Evolutionary conservation across 2,329 filamentous ascomycete species (phyloP), one percentile per base, ranked within the genome.

Genomic region (Alternaria metachromatica): DNA sequence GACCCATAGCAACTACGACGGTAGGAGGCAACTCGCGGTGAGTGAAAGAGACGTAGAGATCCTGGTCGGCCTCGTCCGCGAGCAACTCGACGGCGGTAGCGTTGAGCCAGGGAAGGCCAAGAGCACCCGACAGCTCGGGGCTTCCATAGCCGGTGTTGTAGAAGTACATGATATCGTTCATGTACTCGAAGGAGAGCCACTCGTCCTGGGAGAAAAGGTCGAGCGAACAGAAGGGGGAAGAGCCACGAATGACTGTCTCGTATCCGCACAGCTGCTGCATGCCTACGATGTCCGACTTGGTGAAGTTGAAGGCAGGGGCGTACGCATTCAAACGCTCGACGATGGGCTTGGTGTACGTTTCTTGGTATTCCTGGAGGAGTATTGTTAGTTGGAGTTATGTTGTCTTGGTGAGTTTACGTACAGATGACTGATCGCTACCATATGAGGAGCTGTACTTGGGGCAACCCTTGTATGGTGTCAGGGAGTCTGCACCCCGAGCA

Each of bases 21-120:
- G 88, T 89, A 1, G 90, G 89, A 2, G 89, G 89, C 3, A 92
- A 80, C 75, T 92, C 89, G 20, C 89, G 87, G 74, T 92, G 89
- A 0, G 89, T 91, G 80, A 92, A 92, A 56, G 87, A 89, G 44
- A 91, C 83, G 72, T 89, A 90, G 8, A 92, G 82, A 60, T 91
- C 87, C 71, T 91, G 84, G n/a, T 78, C 76, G 6, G 78, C 75
- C 5, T 73, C 71, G 59, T 76, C 78, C 37, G 87, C 72, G 10
- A 89, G 79, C 0, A 84, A 74, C 6, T 87, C 79, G 10, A 80
- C 71, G 0, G 87, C 82, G 0, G 88, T 89, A 0, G 88, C 86
- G 66, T 90, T 90, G 6, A 91, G 73, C 90, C 90, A 92, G 0
- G 89, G 89, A 57, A 88, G 85, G 2, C 90, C 90, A 6, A 91